Evolutionary conservation across 805 yeast genomes (phyloP).

Genomic region (Candida arabinofermentans): DNA sequence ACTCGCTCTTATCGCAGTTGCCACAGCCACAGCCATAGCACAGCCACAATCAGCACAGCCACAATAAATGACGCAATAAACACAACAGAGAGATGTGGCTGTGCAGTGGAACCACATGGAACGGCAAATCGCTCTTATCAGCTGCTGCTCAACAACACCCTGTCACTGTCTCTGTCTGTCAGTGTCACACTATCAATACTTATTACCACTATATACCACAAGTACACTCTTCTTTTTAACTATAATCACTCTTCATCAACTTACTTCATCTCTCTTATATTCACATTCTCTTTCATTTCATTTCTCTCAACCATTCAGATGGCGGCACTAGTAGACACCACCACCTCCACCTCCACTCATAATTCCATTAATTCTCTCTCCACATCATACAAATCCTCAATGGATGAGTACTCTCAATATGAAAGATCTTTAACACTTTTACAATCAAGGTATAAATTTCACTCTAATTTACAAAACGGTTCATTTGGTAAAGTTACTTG

Average conservation of each 20-base stretch:
- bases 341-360: slow-evolving; percentile 14
- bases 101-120: too few species aligned
- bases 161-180: too few species aligned
- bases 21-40: too few species aligned
- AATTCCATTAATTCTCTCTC: slow-evolving; percentile 15
- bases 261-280: not conserved
- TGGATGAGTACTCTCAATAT: slow-evolving; percentile 38
- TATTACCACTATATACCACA: too few species aligned
- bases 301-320: not conserved
- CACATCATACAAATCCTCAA: slow-evolving; percentile 23
- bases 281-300: not conserved
- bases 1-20: too few species aligned
- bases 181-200: too few species aligned
- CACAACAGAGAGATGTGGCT: too few species aligned
- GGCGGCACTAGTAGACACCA: slow-evolving; percentile 7
- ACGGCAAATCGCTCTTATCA: too few species aligned
- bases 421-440: slow-evolving; percentile 35
- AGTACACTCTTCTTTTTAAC: not conserved
- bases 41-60: too few species aligned
- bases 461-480: slow-evolving; percentile 49
- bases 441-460: slow-evolving; percentile 38
- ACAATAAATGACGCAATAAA: too few species aligned
- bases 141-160: too few species aligned
- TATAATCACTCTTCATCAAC: not conserved
- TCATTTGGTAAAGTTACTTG: slow-evolving; percentile 59